Evolutionary conservation across 129 eudicot genomes (phyloP).

Genomic region (Flaveria linearis): DNA sequence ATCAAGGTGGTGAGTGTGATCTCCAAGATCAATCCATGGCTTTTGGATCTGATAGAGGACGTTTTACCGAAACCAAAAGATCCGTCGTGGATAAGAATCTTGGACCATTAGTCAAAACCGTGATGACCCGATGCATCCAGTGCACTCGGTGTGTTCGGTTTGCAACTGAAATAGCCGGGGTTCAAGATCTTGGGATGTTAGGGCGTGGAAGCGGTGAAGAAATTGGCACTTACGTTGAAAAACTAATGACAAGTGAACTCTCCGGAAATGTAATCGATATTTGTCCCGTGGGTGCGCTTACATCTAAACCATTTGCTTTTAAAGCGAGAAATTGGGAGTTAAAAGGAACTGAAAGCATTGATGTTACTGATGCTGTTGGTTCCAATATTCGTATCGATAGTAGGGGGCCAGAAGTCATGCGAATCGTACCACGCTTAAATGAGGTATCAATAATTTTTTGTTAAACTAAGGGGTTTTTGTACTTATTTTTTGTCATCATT

Average conservation of each 20-base stretch:
- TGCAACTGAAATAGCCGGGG: constrained; percentile 95
- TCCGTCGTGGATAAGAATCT: constrained; percentile 97
- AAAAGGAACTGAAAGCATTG: constrained; percentile 97
- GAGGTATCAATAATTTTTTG: constrained; percentile 49
- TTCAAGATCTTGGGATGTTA: constrained; percentile 95
- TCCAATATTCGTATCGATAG: constrained; percentile 96
- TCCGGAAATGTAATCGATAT: constrained; percentile 98
- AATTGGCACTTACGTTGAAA: constrained; percentile 96
- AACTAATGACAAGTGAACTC: constrained; percentile 97
- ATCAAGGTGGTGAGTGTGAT: constrained; percentile 99
- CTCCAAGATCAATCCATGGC: constrained; percentile 99
- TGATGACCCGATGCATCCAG: constrained; percentile 98
- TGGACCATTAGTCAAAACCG: constrained; percentile 96
- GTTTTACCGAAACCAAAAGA: constrained; percentile 94
- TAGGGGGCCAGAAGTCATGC: constrained; percentile 99
- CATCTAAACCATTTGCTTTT: constrained; percentile 96
- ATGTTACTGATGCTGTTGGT: constrained; percentile 98
- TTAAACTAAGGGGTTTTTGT: not conserved
- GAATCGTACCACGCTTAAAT: constrained; percentile 85
- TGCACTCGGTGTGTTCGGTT: constrained; percentile 99
- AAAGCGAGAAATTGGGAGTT: constrained; percentile 99
- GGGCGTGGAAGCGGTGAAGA: constrained; percentile 99
- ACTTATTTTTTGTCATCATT: not conserved
- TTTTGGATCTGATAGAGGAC: constrained; percentile 96
- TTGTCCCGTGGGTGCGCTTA: constrained; percentile 98